Conservation (phyloP, 2,329 filamentous ascomycete species). For the Periglandula ipomoeae region DNA sequence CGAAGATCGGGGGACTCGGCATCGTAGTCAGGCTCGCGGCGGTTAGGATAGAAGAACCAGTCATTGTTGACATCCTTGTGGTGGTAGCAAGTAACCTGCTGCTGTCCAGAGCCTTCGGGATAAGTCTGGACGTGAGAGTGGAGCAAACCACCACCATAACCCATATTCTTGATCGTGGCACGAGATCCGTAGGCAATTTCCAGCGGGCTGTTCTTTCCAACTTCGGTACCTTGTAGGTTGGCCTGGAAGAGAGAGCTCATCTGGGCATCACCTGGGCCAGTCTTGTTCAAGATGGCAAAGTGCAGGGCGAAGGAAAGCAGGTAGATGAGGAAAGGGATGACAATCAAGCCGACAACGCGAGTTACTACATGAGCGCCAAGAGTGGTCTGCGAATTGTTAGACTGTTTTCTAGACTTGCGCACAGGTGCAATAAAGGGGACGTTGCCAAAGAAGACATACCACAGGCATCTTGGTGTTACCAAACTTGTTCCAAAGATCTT, state of each 20-base stretch:
- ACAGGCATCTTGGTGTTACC: conserved; percentile 87
- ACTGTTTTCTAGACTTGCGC: neutral
- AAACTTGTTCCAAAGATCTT: conserved; percentile 98
- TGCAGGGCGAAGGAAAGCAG: conserved; percentile 92
- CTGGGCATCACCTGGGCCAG: conserved; percentile 94
- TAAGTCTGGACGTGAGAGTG: conserved; percentile 96
- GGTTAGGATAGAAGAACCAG: conserved; percentile 98
- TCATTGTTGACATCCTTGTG: conserved; percentile 99
- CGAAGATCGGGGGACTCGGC: conserved; percentile 55
- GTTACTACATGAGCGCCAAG: conserved; percentile 71
- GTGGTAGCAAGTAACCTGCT: conserved; percentile 98
- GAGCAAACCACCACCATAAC: conserved; percentile 90
- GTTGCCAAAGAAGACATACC: conserved; percentile 33
- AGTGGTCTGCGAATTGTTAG: conserved; percentile 31
- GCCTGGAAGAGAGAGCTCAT: conserved; percentile 99
- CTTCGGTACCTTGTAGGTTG: conserved; percentile 85
- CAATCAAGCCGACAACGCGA: conserved; percentile 76
- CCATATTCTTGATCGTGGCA: conserved; percentile 97
- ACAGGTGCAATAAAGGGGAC: neutral
- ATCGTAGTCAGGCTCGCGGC: conserved; percentile 64
- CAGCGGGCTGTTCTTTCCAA: conserved; percentile 88
- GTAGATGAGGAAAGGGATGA: conserved; percentile 85
- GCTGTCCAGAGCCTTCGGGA: conserved; percentile 85
- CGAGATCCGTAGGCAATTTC: conserved; percentile 85
- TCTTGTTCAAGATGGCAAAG: conserved; percentile 88